Conservation (phyloP, 345 rosid species). For the Sonneratia alba region DNA sequence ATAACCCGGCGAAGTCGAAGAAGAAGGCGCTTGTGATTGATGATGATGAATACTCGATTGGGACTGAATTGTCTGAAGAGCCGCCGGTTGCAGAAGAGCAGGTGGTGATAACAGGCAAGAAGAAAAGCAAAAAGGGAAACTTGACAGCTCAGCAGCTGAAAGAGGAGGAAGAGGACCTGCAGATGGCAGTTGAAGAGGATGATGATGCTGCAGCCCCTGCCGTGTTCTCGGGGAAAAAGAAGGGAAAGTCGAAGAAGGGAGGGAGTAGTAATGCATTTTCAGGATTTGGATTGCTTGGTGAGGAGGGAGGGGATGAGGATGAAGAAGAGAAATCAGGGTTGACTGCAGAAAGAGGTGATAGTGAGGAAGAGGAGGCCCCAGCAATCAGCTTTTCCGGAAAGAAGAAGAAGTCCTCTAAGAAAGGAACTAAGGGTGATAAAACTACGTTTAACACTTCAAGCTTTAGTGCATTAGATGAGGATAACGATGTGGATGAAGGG, state of each 20-base stretch:
- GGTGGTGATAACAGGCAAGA: slow-evolving; percentile 35
- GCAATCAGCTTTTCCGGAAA: slow-evolving; percentile 34
- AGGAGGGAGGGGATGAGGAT: slow-evolving; percentile 16
- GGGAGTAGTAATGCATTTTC: slow-evolving; percentile 4
- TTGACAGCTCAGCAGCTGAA: slow-evolving; percentile 19
- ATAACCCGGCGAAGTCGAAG: slow-evolving; percentile 45
- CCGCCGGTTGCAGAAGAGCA: slow-evolving; percentile 32
- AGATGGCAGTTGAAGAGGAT: slow-evolving; percentile 22
- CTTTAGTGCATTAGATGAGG: slow-evolving; percentile 29
- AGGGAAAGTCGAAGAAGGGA: slow-evolving; percentile 14
- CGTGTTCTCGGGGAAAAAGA: slow-evolving; percentile 28
- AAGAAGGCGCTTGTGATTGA: slow-evolving; percentile 59
- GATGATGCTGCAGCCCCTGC: slow-evolving; percentile 12
- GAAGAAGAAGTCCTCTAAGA: slow-evolving; percentile 38
- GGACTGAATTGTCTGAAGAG: slow-evolving; percentile 50
- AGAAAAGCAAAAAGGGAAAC: slow-evolving; percentile 60
- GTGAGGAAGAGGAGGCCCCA: slow-evolving; percentile 30
- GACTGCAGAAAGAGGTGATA: slow-evolving; percentile 6
- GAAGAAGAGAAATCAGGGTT: slow-evolving; percentile 27
- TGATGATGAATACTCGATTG: slow-evolving; percentile 74
- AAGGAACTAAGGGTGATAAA: slow-evolving; percentile 22
- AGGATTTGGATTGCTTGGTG: slow-evolving; percentile 18
- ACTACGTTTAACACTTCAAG: slow-evolving; percentile 15
- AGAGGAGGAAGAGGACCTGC: slow-evolving; percentile 31
- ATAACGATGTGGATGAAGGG: slow-evolving; percentile 15